Percentiles rank a stretch among this genome's conserved stretches.
Conservation (phyloP, 2,329 filamentous ascomycete genomes). For the Calonectria montana region DNA sequence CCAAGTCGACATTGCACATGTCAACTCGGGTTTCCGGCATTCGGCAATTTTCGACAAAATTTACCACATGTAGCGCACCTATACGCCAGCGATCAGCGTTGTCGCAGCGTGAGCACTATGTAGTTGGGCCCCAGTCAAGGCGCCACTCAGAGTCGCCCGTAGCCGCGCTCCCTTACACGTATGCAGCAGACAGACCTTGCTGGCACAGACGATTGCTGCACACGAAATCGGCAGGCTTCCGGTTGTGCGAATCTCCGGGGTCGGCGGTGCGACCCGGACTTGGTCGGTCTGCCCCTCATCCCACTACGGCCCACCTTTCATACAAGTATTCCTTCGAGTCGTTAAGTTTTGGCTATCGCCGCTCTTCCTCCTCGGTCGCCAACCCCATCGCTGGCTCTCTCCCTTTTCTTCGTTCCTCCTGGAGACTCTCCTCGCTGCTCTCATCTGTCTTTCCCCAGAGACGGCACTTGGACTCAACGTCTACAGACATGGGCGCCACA, state of each 20-base stretch:
- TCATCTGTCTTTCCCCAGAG: slow-evolving; percentile 28
- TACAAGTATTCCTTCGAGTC: slow-evolving; percentile 8
- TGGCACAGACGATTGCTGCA: slow-evolving; percentile 7
- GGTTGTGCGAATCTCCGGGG: slow-evolving; percentile 39
- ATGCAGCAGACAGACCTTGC: neutral
- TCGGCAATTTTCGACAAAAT: slow-evolving; percentile 15
- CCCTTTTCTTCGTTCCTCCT: neutral
- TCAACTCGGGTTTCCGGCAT: slow-evolving; percentile 7
- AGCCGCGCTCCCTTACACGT: slow-evolving; percentile 15
- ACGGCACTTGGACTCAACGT: slow-evolving; percentile 59
- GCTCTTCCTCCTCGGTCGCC: slow-evolving; percentile 25
- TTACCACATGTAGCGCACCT: neutral
- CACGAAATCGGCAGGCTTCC: slow-evolving; percentile 31
- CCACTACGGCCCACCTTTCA: slow-evolving; percentile 27
- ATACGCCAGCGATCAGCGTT: slow-evolving; percentile 16
- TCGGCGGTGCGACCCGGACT: slow-evolving; percentile 34
- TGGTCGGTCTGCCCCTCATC: slow-evolving; percentile 41
- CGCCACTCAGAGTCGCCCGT: slow-evolving; percentile 27
- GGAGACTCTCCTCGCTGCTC: slow-evolving; percentile 14
- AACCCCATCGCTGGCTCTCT: slow-evolving; percentile 27
- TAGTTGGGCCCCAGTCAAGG: slow-evolving; percentile 35
- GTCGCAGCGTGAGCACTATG: slow-evolving; percentile 35
- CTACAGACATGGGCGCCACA: slow-evolving; percentile 80
- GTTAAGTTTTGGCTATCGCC: slow-evolving; percentile 33
- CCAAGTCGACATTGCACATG: neutral